Evolutionary conservation across 108 stramenopile species (phyloP), one percentile per base, ranked within the genome.

Genomic region (Parmales sp.): DNA sequence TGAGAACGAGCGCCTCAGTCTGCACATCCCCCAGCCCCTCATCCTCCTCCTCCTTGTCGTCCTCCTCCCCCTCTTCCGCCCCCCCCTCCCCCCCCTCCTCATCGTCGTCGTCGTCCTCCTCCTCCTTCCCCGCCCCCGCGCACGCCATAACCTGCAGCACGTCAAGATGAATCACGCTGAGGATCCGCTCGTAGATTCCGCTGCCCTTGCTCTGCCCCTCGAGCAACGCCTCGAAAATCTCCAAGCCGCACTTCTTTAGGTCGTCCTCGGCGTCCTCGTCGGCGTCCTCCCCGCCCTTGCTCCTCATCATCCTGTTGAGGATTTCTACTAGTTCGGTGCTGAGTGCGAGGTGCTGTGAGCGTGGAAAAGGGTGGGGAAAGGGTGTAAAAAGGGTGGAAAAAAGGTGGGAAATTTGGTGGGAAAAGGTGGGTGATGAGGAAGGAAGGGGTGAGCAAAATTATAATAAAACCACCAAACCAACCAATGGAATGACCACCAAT

Each of bases 121-220:
- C 54, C 13, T 60, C 26, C 26, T 60, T 34, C 3, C 54, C 54
- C 5, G 54, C 54, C 8, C 54, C 54, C 5, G 54, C 54, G 54
- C 54, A 60, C 16, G 51, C 28, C 68, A 74, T 69, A 1, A 50
- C 18, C 39, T 68, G 49, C 51, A 74, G 28, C 6, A 66, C 63
- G 69, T 74, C 74, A 25, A 74, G 48, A 50, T 74, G 68, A 36
- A 74, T 70, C 34, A 74, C 74, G 39, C 51, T 69, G 20, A 74
- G n/a, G 37, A 74, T 54, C 36, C 74, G 18, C 31, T 69, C 63
- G 48, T 65, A 69, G 16, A 74, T 65, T 9, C 37, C 69, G 7
- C 29, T 43, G 8, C 29, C 31, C 51, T 43, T 63, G 38, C 60
- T 51, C 68, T 74, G 68, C 11, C 74, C 74, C 45, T 74, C 74